A percentile compares a stretch with the other conserved stretches of the same genome.
These are phyloP conservation scores for Zygosaccharomyces pseudobailii DNA, from an alignment of 1,139 yeast species.

Conservation along the genomic window DNA sequence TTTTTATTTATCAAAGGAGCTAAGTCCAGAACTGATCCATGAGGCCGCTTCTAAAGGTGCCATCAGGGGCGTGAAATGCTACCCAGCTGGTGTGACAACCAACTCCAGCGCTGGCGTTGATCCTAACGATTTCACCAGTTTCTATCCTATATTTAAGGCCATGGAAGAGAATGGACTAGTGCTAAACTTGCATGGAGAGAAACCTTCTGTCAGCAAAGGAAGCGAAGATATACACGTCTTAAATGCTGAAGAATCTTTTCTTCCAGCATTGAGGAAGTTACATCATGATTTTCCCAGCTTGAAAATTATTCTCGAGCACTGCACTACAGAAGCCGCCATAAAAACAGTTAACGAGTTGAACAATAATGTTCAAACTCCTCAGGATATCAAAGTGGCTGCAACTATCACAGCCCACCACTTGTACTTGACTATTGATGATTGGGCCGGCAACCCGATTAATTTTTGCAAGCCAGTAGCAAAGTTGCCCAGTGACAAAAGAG, in stretches of 20 bases:
- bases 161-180: constrained; percentile 76
- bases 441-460: constrained; percentile 96
- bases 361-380: constrained; percentile 39
- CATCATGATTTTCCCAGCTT: constrained; percentile 81
- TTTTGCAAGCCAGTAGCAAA: constrained; percentile 98
- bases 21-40: constrained; percentile 80
- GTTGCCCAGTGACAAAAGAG: constrained; percentile 75
- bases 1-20: constrained; percentile 67
- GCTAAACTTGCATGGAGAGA: constrained; percentile 91
- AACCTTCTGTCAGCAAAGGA: constrained; percentile 56
- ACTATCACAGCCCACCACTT: constrained; percentile 95
- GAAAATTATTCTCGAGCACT: constrained; percentile 87
- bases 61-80: constrained; percentile 84
- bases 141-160: constrained; percentile 84
- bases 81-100: constrained; percentile 98
- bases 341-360: constrained; percentile 72
- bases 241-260: constrained; percentile 87
- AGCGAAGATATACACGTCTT: constrained; percentile 64
- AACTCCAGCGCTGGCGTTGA: constrained; percentile 91
- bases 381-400: constrained; percentile 65
- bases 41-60: constrained; percentile 71
- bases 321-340: constrained; percentile 87
- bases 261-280: constrained; percentile 82
- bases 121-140: constrained; percentile 81
- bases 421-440: constrained; percentile 79